These are phyloP conservation scores for Chytridium lagenaria DNA, from an alignment of 371 early-diverging fungal species.

Conservation along the genomic window DNA sequence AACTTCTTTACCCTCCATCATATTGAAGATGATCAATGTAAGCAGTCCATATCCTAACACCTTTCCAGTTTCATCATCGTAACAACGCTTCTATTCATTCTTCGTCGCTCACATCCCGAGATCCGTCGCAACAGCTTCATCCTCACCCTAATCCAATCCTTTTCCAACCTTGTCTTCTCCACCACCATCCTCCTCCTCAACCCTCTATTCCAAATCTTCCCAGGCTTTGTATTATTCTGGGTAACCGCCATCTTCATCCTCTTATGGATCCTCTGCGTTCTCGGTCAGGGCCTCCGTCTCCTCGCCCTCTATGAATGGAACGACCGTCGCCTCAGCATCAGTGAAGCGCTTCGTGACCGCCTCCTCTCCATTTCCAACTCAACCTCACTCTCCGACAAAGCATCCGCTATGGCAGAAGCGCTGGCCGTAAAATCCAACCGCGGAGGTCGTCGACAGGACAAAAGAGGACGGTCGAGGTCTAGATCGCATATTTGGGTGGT, in stretches of 20 bases:
- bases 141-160: not conserved
- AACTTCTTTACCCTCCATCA: no score
- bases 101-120: not conserved
- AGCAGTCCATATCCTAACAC: not conserved
- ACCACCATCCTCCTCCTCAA: constrained; percentile 4
- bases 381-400: not conserved
- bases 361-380: not conserved
- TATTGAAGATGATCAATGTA: no score
- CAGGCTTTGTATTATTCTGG: constrained; percentile 12
- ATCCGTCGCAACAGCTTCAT: not conserved
- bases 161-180: constrained; percentile 12
- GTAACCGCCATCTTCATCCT: not conserved
- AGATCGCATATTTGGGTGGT: not conserved
- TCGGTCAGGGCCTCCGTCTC: not conserved
- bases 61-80: not conserved
- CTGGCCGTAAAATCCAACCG: not conserved
- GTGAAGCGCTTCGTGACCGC: not conserved
- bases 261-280: constrained; percentile 10
- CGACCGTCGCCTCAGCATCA: not conserved
- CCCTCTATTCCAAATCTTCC: not conserved
- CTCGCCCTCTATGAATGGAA: constrained; percentile 2
- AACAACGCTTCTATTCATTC: constrained; percentile 1
- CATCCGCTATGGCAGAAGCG: not conserved
- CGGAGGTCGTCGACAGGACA: not conserved
- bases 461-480: not conserved